phyloP scores from a whole-genome alignment of 2,329 filamentous ascomycete genomes.

The Hypoxylon sp. region DNA sequence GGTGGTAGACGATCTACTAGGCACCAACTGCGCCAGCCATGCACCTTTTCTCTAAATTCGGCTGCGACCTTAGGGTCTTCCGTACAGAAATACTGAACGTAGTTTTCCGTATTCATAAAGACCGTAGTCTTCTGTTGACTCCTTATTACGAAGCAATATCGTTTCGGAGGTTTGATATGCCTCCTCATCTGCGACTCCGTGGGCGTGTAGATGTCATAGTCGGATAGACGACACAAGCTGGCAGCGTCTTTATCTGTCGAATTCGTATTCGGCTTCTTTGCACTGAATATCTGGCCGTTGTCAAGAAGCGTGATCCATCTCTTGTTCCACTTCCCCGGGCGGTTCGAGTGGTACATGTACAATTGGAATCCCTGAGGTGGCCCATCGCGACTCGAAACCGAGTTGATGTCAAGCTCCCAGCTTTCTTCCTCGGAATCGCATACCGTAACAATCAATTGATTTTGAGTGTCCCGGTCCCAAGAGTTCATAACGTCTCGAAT shows the following conservation, averaged over 20 bases:
- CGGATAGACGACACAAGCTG: constrained; percentile 85
- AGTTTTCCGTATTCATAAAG: constrained; percentile 85
- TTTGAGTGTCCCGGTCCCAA: constrained; percentile 86
- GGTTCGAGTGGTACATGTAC: constrained; percentile 83
- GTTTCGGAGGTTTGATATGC: constrained; percentile 84
- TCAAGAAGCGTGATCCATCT: constrained; percentile 78
- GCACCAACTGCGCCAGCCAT: constrained; percentile 93
- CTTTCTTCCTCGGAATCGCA: constrained; percentile 66
- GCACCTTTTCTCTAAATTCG: constrained; percentile 77
- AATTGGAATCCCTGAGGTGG: constrained; percentile 75
- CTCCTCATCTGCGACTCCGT: constrained; percentile 75
- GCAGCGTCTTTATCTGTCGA: constrained; percentile 72
- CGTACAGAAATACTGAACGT: constrained; percentile 90
- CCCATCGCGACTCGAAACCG: constrained; percentile 68
- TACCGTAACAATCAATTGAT: constrained; percentile 76
- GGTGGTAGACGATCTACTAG: constrained; percentile 74
- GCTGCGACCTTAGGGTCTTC: constrained; percentile 75
- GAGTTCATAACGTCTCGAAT: constrained; percentile 91
- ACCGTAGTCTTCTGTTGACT: constrained; percentile 89
- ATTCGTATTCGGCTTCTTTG: constrained; percentile 75
- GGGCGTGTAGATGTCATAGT: constrained; percentile 91
- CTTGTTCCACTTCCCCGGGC: constrained; percentile 89
- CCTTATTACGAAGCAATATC: constrained; percentile 87
- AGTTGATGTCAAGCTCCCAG: constrained; percentile 72
- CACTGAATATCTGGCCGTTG: constrained; percentile 77